Base-by-base conservation (phyloP, 345 rosid species). In the Limnanthes douglasii region DNA sequence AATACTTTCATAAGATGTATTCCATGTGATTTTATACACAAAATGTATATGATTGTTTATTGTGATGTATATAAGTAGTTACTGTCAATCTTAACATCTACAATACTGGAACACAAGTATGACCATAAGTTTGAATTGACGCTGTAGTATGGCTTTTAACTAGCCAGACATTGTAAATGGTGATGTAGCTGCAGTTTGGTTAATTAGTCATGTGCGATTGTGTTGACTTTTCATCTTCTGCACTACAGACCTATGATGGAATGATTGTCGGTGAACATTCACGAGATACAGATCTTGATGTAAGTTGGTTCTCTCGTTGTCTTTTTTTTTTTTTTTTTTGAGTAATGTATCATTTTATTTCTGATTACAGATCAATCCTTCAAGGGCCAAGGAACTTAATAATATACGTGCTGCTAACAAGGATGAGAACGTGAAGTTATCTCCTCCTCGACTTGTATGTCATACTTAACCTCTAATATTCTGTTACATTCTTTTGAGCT, bases 241-340 rank as follows among this genome's bases (percentile, higher is more conserved):
- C 23, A 33, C n/a, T n/a, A 55, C 83, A 90, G 98, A 9, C 98
- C 5, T 90, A 90, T 41, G 98, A 90, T 59, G 98, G 98, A 48
- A 90, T 84, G 95, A 75, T 90, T 44, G 65, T 90, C 13, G 98
- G 98, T 51, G 98, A 90, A 61, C 95, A 90, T 64, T 70, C 98
- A 51, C 65, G 98, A 49, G 98, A 84, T 51, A 43, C 81, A 2
- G 98, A 90, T 68, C 95, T 90, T 16, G 98, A 90, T 61, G 98
- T 90, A 74, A 72, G 86, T 47, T 46, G 18, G 34, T n/a, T n/a
- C n/a, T 39, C n/a, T n/a, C n/a, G n/a, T 25, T n/a, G n/a, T n/a
- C n/a, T n/a, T n/a, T n/a, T n/a, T 35, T 31, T 7, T 27, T 21
- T 14, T 20, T 49, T 14, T 20, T 27, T 25, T 27, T 9, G 33